phyloP scores from a whole-genome alignment of 257 asterid genomes.

The Primulina huaijiensis region DNA sequence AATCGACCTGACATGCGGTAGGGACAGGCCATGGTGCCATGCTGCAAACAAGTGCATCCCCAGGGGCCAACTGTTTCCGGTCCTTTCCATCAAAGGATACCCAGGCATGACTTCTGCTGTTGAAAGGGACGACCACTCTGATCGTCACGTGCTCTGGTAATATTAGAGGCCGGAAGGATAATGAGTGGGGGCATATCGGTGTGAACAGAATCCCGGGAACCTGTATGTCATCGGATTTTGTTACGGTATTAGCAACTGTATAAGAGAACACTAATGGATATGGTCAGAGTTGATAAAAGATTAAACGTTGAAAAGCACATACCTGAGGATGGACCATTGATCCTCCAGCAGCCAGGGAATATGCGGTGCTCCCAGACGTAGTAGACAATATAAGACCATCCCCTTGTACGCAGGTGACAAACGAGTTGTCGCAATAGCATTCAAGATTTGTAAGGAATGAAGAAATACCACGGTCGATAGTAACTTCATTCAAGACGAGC shows the following conservation, averaged over 20 bases:
- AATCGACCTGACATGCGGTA: slow-evolving; percentile 79
- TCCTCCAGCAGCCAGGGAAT: slow-evolving; percentile 99
- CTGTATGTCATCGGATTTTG: slow-evolving; percentile 28
- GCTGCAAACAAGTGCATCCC: slow-evolving; percentile 91
- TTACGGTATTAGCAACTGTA: neutral
- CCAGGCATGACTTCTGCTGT: slow-evolving; percentile 95
- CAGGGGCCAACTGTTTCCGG: slow-evolving; percentile 74
- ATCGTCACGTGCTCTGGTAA: slow-evolving; percentile 83
- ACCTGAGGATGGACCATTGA: slow-evolving; percentile 99
- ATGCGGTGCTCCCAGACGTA: slow-evolving; percentile 99
- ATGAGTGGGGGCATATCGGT: slow-evolving; percentile 96
- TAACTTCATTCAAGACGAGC: slow-evolving; percentile 87
- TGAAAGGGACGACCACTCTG: slow-evolving; percentile 80
- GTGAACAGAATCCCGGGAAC: slow-evolving; percentile 93
- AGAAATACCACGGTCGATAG: slow-evolving; percentile 94
- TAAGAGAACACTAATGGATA: neutral
- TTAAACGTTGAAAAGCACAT: slow-evolving; percentile 5
- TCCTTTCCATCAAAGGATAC: slow-evolving; percentile 96
- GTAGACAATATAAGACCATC: slow-evolving; percentile 92
- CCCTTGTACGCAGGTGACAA: slow-evolving; percentile 94
- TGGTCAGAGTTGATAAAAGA: neutral
- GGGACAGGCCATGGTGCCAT: slow-evolving; percentile 99
- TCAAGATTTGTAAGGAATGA: slow-evolving; percentile 88
- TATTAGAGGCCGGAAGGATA: slow-evolving; percentile 90
- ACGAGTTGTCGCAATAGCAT: slow-evolving; percentile 84